Evolutionary conservation across 768 basidiomycete genomes (phyloP).

Genomic region (Mycena sanguinolenta): DNA sequence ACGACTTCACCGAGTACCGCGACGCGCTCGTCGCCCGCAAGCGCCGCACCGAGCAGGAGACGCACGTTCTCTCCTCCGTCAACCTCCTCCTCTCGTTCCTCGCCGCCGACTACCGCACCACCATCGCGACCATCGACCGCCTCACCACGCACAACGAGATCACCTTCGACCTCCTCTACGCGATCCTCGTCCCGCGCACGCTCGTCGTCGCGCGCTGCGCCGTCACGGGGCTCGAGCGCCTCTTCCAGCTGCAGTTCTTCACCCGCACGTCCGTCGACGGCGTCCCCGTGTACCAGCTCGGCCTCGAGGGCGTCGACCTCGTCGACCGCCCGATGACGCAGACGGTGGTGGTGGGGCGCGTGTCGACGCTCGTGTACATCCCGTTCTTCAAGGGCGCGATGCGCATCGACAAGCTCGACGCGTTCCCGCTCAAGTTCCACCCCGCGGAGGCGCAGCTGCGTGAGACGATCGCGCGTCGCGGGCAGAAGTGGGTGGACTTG

Average conservation of each 20-base stretch:
- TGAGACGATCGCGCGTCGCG: conserved; percentile 58
- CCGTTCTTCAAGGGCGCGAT: conserved; percentile 62
- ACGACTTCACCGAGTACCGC: conserved; percentile 59
- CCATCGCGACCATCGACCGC: conserved; percentile 59
- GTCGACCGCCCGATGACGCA: conserved; percentile 53
- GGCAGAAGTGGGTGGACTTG: conserved; percentile 67
- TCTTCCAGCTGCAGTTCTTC: conserved; percentile 61
- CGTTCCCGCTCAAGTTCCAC: conserved; percentile 68
- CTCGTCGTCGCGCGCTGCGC: conserved; percentile 66
- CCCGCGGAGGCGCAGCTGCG: conserved; percentile 57
- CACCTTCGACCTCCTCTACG: conserved; percentile 67
- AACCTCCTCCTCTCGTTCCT: conserved; percentile 65
- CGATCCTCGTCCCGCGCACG: conserved; percentile 67
- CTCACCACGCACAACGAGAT: conserved; percentile 70
- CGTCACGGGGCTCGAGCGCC: conserved; percentile 64
- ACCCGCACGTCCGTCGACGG: conserved; percentile 51
- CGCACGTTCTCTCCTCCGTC: conserved; percentile 58
- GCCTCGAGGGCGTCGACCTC: conserved; percentile 66
- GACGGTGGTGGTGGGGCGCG: conserved; percentile 55
- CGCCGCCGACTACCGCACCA: conserved; percentile 62
- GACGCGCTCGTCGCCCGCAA: conserved; percentile 54
- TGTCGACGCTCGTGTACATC: conserved; percentile 56
- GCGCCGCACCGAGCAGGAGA: conserved; percentile 55
- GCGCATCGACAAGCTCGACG: conserved; percentile 63
- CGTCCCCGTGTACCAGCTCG: conserved; percentile 57